phyloP scores from a whole-genome alignment of 1,284 basidiomycete species.

The Ustilago loliicola region DNA sequence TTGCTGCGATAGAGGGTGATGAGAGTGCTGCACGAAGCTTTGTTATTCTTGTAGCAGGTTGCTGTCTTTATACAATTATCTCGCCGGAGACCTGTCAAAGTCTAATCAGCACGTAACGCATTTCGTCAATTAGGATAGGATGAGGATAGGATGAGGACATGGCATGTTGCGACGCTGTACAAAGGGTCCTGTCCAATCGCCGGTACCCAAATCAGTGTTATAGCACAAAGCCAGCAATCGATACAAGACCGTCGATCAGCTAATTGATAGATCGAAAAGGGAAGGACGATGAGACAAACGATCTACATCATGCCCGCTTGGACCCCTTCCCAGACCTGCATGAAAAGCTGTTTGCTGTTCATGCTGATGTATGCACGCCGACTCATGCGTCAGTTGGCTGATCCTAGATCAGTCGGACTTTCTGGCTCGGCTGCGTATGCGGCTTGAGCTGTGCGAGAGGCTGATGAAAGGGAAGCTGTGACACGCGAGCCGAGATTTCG shows the following conservation, averaged over 20 bases:
- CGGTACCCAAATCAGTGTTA: background rate
- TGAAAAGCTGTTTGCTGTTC: background rate
- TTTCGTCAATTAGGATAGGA: background rate
- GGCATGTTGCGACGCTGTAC: background rate
- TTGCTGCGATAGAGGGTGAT: background rate
- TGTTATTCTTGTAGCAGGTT: no score
- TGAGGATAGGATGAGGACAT: background rate
- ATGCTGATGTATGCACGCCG: constrained; percentile 12
- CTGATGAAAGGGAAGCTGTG: background rate
- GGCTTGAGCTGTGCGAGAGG: background rate
- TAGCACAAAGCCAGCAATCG: background rate
- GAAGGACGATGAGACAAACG: background rate
- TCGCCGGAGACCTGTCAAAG: background rate
- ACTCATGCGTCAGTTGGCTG: background rate
- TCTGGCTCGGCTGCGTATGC: background rate
- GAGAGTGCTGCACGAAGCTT: no score
- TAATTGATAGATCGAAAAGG: background rate
- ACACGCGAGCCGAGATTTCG: constrained; percentile 8
- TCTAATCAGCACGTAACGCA: background rate
- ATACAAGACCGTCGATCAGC: background rate
- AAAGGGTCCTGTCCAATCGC: constrained; percentile 1
- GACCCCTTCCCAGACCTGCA: background rate
- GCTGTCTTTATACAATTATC: background rate
- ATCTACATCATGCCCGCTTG: constrained; percentile 3
- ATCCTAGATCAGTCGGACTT: background rate